Evolutionary conservation across 2,329 filamentous ascomycete genomes (phyloP), one percentile per base, ranked within the genome.

Genomic region (Neofusicoccum umdonicola): DNA sequence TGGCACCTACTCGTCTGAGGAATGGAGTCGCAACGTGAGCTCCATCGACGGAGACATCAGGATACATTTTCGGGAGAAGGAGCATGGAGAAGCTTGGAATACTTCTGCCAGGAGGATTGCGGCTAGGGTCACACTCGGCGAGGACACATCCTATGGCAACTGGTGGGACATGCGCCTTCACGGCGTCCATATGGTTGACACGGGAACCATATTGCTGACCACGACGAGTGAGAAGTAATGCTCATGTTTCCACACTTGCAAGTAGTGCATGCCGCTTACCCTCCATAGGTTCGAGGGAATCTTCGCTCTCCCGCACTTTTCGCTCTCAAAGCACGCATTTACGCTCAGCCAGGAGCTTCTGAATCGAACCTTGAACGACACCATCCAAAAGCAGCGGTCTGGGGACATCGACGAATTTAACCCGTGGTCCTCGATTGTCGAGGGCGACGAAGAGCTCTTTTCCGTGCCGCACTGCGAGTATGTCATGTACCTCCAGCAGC

Each of bases 151-250:
- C 69, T 83, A 86, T 66, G 90, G 90, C 4, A 89, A 89, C 72
- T 90, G 87, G 69, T 93, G 90, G 88, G 89, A 93, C 69, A 87
- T 96, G 79, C 84, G 86, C 60, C 79, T 97, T 57, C 89, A 92
- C 76, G 95, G 95, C 3, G 85, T 96, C 3, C 94, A 98, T 79
- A 96, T 93, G 83, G 88, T 90, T 42, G 84, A 85, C n/a, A 86
- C 90, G 67, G 95, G 95, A 1, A 86, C 88, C 13, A 86, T 95
- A 57, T 80, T 98, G 41, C 80, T 98, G 73, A 91, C 90, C 1
- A 97, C 94, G 0, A 94, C 93, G 54, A 97, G 93, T 76, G 91
- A 97, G 73, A 97, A 96, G 80, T 95, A 67, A 65, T 64, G 15
- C 39, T 27, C 31, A 15, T 31, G 41, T 34, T n/a, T 56, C 17